phyloP scores from a whole-genome alignment of 176 grass and related monocot species.

The Triticum monococcum region DNA sequence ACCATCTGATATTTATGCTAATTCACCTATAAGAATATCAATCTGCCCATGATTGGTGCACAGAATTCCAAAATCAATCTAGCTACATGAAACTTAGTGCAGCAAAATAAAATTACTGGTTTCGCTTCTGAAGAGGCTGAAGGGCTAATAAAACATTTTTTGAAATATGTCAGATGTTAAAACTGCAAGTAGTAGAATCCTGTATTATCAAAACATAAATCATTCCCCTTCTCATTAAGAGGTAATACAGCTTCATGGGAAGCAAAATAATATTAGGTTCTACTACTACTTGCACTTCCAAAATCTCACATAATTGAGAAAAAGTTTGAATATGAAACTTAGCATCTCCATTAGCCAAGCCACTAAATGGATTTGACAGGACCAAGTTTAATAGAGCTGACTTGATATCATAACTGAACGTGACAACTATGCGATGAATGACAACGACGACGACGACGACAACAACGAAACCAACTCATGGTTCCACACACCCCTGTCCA shows the following conservation, averaged over 20 bases:
- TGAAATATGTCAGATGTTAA: not conserved
- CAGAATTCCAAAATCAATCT: not conserved
- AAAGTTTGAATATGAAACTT: not conserved
- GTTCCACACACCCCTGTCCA: too few species aligned
- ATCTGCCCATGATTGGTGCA: not conserved
- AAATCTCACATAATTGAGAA: not conserved
- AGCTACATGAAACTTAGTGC: not conserved
- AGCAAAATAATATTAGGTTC: not conserved
- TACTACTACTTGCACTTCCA: not conserved
- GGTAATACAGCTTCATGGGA: not conserved
- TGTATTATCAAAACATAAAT: not conserved
- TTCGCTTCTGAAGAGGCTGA: not conserved
- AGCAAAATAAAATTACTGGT: not conserved
- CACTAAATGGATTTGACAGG: not conserved
- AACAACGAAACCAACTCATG: too few species aligned
- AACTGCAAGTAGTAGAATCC: not conserved
- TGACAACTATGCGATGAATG: not conserved
- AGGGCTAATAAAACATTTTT: not conserved
- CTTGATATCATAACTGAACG: not conserved
- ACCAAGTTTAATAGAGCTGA: not conserved
- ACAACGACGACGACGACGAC: too few species aligned
- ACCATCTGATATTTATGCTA: not conserved
- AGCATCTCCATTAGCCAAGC: constrained; percentile 6
- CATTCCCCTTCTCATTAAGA: not conserved
- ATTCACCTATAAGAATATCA: not conserved